phyloP scores from a whole-genome alignment of 768 basidiomycete genomes.

The Hygrocybe punicea region DNA sequence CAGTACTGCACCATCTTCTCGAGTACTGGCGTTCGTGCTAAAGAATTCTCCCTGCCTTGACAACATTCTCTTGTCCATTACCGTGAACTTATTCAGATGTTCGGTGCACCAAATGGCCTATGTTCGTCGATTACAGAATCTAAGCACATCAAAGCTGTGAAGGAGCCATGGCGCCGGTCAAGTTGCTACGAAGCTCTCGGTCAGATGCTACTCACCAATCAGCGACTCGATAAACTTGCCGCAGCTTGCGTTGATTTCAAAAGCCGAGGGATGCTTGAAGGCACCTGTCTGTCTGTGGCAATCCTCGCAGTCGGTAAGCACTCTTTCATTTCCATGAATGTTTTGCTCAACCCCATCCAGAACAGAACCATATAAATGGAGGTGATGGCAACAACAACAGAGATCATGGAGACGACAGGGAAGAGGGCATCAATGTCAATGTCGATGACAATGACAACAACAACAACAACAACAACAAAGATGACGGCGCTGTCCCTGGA shows the following conservation, averaged over 20 bases:
- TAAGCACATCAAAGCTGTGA: constrained; percentile 26
- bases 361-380: neutral
- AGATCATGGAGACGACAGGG: neutral
- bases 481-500: constrained; percentile 1
- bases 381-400: neutral
- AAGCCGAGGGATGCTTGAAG: constrained; percentile 15
- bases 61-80: constrained; percentile 14
- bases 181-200: constrained; percentile 13
- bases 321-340: neutral
- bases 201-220: constrained; percentile 12
- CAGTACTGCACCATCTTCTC: constrained; percentile 27
- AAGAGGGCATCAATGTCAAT: neutral
- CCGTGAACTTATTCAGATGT: constrained; percentile 10
- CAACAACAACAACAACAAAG: neutral
- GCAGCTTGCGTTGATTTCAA: constrained; percentile 16
- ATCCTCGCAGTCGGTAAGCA: neutral
- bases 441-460: neutral
- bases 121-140: constrained; percentile 26
- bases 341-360: neutral
- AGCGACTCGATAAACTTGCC: constrained; percentile 20
- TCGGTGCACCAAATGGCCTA: constrained; percentile 21
- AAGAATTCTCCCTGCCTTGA: neutral
- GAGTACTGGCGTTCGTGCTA: neutral
- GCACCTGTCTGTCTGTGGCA: neutral
- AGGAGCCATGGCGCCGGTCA: constrained; percentile 23